Evolutionary conservation across 371 early-diverging fungal species (phyloP), one percentile per base, ranked within the genome.

Genomic region (Nematocida minor): DNA sequence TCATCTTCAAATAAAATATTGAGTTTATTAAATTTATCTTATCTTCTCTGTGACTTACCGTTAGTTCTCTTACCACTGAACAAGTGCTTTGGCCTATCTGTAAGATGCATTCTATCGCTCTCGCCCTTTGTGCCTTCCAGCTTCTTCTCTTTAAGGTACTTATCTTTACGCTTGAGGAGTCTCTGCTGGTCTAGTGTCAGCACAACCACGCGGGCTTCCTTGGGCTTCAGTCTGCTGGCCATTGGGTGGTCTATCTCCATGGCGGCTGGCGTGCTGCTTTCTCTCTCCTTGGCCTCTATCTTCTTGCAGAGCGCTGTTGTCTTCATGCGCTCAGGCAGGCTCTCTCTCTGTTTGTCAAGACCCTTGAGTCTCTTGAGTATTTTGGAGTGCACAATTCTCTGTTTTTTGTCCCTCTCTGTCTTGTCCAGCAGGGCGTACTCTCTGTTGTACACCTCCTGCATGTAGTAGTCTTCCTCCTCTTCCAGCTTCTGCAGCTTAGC

Each of bases 401-500:
- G 79, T 49, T 70, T 81, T 60, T 77, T 55, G 42, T 82, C 79
- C 38, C 70, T 63, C 47, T 83, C 83, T 40, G 80, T 79, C 36
- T 63, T 55, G 29, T 67, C 63, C 20, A 82, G 47, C 11, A 82
- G 55, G 41, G 81, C 83, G 60, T 82, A 83, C 11, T 71, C 69
- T 55, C 66, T 81, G 46, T 36, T 27, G 46, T 82, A 80, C 38
- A 82, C 63, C 29, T 79, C 68, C 66, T 63, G 57, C 38, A 79
- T 55, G 54, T 81, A 80, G 55, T 68, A 49, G 40, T 94, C 95
- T 87, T 95, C 97, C 85, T 96, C 96, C 78, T 91, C 89, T 86
- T 97, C 97, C 60, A 97, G 88, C 69, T 91, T 93, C 42, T 91
- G 91, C 81, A 99, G 87, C 81, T 91, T 91, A 85, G 91, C 91